Evolutionary conservation across 2,329 filamentous ascomycete species (phyloP), one percentile per base, ranked within the genome.

Genomic region (Claviceps lovelessii): DNA sequence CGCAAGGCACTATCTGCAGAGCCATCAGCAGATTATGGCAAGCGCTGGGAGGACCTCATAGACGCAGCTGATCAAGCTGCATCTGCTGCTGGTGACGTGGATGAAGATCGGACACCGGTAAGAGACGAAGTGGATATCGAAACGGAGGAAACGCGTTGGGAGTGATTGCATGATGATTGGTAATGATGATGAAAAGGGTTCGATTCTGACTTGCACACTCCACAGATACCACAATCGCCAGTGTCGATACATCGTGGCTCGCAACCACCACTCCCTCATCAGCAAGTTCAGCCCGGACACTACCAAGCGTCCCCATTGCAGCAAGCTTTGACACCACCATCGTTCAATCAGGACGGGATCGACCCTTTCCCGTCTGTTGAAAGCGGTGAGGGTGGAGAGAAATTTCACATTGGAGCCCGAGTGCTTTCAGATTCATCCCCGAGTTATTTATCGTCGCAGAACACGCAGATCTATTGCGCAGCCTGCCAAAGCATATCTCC

Each of bases 1-100:
- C 80, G 88, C 58, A 95, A 95, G 71, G 88, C 89, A 55, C 80
- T 87, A 61, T 95, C 89, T 17, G 88, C 88, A 46, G 91, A 96
- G 69, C 90, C 90, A 29, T 80, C 85, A 55, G 83, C 81, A 23
- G 85, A 86, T 57, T 86, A 87, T 70, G 90, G 88, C 60, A 95
- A 93, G 72, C 80, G 91, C 63, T 97, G 91, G 93, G 89, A 95
- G 70, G 91, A 97, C 69, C 77, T 97, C 57, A 94, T 97, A 60
- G 90, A 96, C 70, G 91, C 91, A 53, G 91, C 88, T 42, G 71
- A 72, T 57, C 70, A 73, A 54, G 72, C 79, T 54, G 90, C 91
- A 37, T 95, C 89, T 58, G 90, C 90, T 33, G 94, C 89, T 3
- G 90, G 95, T 72, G 91, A 85, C 63, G 79, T 93, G 65, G 89